These are phyloP conservation scores for Nicotiana tabacum DNA, from an alignment of 257 asterid species.

Conservation along the genomic window DNA sequence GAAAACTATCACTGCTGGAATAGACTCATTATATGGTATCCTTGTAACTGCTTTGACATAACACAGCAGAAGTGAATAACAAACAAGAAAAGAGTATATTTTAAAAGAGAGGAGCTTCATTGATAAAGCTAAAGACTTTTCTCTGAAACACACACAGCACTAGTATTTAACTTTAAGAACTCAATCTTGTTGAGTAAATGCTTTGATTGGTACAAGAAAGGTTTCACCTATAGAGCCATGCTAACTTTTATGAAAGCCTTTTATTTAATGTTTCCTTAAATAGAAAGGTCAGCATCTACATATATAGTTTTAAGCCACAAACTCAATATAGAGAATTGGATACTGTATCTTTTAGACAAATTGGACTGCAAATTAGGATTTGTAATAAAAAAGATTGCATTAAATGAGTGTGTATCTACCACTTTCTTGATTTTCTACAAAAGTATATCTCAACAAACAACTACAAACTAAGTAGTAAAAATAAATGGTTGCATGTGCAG, in stretches of 20 bases:
- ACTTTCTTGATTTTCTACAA: no score
- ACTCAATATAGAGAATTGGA: not conserved
- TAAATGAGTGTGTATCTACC: no score
- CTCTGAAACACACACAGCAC: not conserved
- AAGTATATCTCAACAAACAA: no score
- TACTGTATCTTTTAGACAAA: not conserved
- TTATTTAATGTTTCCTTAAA: not conserved
- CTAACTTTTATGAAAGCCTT: not conserved
- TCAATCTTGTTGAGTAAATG: slow-evolving; percentile 5
- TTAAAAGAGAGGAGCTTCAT: not conserved
- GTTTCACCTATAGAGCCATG: not conserved
- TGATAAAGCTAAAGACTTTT: not conserved
- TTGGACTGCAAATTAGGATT: no score
- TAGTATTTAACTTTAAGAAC: not conserved
- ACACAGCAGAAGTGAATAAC: not conserved
- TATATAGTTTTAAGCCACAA: not conserved
- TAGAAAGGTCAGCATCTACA: not conserved
- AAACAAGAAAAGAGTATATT: not conserved
- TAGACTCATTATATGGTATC: slow-evolving; percentile 16
- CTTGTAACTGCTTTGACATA: slow-evolving; percentile 2
- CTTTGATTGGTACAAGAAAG: not conserved
- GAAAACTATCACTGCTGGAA: slow-evolving; percentile 49
- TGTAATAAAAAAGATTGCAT: no score
- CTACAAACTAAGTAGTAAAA: no score
- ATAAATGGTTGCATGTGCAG: no score